Base-by-base conservation (phyloP, 2,329 filamentous ascomycete species). In the Escovopsis sp. region DNA sequence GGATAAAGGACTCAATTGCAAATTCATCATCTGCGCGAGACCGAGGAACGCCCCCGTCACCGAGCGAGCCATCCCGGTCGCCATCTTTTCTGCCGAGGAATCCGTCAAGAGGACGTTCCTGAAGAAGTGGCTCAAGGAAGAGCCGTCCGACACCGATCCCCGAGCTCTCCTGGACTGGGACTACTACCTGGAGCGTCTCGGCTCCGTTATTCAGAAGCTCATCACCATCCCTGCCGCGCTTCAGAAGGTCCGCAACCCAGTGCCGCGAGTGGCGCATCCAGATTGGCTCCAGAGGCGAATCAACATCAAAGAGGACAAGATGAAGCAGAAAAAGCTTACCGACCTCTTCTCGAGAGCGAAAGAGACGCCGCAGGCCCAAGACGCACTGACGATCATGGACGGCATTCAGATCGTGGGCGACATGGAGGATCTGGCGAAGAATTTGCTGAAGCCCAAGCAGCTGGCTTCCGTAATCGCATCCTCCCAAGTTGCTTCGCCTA, bases 291-390 rank as follows among this genome's bases (percentile, higher is more conserved):
- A 94, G 49, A 76, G 85, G 39, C 72, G 88, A 35, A 94, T 98
- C 57, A 84, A 90, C 45, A 79, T 80, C 55, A 96, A 94, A 56
- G 90, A 98, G 38, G 90, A 99, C 60, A 87, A 80, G 53, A 79
- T 96, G 68, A 94, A 98, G 64, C 90, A 99, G 61, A 93, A 87
- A 63, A 98, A 98, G 61, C 80, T 99, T 65, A 98, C 88, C 0
- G 90, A 96, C 50, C 65, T 94, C 47, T 94, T 98, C 51, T 66
- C 52, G 48, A 65, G 48, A 11, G 28, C 12, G 49, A 58, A 79
- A 53, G 74, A 67, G 31, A 80, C 84, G 0, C 56, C 84, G 0
- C 56, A 93, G 17, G 72, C n/a, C n/a, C n/a, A 75, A 11, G 82
- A 88, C 45, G 79, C 84, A 61, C 67, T 72, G 52, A 60, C 92